A percentile compares a stretch with the other conserved stretches of the same genome.
These are phyloP conservation scores for Tolypocladium capitatum DNA, from an alignment of 2,329 filamentous ascomycete species.

Conservation along the genomic window DNA sequence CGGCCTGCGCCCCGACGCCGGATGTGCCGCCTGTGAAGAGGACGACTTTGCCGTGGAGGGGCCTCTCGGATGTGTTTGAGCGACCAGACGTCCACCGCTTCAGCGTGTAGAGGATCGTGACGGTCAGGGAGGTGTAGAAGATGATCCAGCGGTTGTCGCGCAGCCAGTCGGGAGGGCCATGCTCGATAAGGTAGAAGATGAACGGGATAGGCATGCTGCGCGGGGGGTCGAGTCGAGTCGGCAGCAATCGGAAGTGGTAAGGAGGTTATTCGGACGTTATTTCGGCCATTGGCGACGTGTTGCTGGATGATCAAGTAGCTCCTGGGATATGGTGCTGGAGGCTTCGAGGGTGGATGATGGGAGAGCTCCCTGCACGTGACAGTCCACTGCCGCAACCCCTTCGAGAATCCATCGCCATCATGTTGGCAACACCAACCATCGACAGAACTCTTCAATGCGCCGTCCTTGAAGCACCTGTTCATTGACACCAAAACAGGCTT, in stretches of 20 bases:
- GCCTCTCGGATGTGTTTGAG: slow-evolving; percentile 59
- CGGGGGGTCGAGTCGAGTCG: neutral
- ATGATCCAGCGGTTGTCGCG: slow-evolving; percentile 30
- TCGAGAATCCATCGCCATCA: too few species aligned
- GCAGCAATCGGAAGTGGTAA: neutral
- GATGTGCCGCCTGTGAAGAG: slow-evolving; percentile 93
- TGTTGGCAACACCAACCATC: too few species aligned
- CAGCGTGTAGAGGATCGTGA: slow-evolving; percentile 28
- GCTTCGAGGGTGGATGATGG: neutral
- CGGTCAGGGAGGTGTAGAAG: slow-evolving; percentile 21
- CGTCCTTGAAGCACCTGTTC: neutral
- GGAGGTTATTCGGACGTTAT: neutral
- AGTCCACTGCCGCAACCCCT: too few species aligned
- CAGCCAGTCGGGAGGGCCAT: slow-evolving; percentile 37
- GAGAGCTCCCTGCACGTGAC: neutral
- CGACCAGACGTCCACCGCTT: slow-evolving; percentile 73
- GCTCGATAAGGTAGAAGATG: slow-evolving; percentile 28
- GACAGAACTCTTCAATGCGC: neutral
- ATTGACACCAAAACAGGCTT: too few species aligned
- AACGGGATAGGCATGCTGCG: slow-evolving; percentile 39
- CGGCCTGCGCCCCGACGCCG: slow-evolving; percentile 72
- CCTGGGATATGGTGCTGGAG: neutral
- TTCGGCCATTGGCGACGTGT: neutral
- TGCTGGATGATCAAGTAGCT: neutral
- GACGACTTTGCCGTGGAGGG: slow-evolving; percentile 87